Evolutionary conservation across 164 flowering plant genomes (phyloP).

Genomic region (Cinnamomum chago): DNA sequence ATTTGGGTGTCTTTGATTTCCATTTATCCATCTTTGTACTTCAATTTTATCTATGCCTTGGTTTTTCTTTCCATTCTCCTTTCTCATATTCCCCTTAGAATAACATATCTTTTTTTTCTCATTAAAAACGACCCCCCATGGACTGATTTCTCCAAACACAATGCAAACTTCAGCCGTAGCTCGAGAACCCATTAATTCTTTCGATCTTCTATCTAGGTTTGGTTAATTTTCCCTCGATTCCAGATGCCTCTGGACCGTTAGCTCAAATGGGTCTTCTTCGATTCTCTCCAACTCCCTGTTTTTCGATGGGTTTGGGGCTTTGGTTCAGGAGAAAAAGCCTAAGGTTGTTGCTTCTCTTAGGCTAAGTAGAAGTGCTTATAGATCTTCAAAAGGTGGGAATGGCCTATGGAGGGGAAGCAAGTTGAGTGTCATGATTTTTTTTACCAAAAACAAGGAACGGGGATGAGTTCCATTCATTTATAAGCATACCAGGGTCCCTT

Average conservation of each 20-base stretch:
- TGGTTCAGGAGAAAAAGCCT: no score
- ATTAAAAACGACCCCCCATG: constrained; percentile 18
- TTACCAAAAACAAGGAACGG: no score
- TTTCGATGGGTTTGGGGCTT: no score
- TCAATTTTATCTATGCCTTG: no score
- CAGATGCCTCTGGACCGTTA: constrained; percentile 11
- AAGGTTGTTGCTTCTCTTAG: constrained; percentile 44
- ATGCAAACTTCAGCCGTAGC: constrained; percentile 48
- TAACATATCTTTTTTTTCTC: constrained; percentile 8
- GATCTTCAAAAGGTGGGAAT: constrained; percentile 27
- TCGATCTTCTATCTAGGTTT: constrained; percentile 38
- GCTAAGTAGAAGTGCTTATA: constrained; percentile 27
- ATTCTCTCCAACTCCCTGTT: constrained; percentile 28
- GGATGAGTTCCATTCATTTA: no score
- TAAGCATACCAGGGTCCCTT: no score
- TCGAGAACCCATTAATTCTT: constrained; percentile 42
- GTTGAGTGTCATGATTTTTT: no score
- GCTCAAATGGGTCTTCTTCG: constrained; percentile 40
- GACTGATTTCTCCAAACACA: constrained; percentile 6
- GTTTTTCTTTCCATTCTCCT: no score
- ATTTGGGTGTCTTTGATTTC: no score
- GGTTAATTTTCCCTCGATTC: constrained; percentile 34
- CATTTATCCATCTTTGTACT: no score
- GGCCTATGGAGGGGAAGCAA: constrained; percentile 12
- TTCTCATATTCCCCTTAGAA: neutral